Base-by-base conservation (phyloP, 1,284 basidiomycete species). In the Retiboletus flavoniger region DNA sequence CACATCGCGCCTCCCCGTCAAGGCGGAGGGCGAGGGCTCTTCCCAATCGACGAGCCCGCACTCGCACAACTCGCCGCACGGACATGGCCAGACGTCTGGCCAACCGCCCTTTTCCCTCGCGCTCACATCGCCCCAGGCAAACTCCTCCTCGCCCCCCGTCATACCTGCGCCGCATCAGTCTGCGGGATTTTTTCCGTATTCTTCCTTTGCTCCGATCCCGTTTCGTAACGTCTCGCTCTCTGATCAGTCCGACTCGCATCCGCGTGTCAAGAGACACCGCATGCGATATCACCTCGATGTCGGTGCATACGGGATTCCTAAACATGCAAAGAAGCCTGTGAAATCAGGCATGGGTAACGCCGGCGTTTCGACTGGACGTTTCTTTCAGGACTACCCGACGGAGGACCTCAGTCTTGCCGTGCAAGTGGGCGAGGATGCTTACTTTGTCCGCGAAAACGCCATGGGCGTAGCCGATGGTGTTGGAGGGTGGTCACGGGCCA, bases 401-500 rank as follows among this genome's bases (percentile, higher is more conserved):
- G 72, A 75, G 26, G 71, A 72, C 6, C 71, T 78, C 34, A 69
- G 71, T 36, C 68, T 76, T 5, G 81, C 89, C 0, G 86, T 90
- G 0, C 87, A 90, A 65, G 86, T 93, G 8, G 91, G 91, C 49
- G 90, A 94, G 66, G 90, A 93, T 64, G 87, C 89, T 9, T 95
- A 94, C 68, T 95, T 95, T 60, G 75, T 95, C 4, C 76, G 85
- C 9, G 81, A 83, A 56, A 90, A 93, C 62, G 89, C 91, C 7
- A 84, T 95, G 73, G 93, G 92, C 16, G 88, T 95, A 3, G 91
- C 92, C 10, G 92, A 95, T 66, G 92, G 92, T 31, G 93, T 95
- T 0, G 93, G 93, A 2, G 93, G 93, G 2, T 95, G 92, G 91
- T 79, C 85, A n/a, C 78, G 75, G 13, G 50, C 68, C 31, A 71